phyloP scores from a whole-genome alignment of 345 rosid species.

The Salix viminalis region DNA sequence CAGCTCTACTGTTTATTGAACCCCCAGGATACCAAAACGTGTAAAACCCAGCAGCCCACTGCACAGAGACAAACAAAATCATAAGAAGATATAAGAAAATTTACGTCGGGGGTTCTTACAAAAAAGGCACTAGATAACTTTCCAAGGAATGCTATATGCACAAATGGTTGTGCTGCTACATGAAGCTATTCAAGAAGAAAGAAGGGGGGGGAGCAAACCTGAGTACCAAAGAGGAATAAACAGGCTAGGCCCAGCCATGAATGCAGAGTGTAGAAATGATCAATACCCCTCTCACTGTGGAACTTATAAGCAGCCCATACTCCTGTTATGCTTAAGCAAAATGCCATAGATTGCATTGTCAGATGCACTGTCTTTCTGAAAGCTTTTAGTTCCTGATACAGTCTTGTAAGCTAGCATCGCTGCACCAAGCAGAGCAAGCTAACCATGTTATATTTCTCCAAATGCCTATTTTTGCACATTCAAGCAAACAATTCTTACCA shows the following conservation, averaged over 20 bases:
- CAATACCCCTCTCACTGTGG: slow-evolving; percentile 88
- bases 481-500: background rate
- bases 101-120: background rate
- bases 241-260: slow-evolving; percentile 89
- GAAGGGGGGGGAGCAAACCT: slow-evolving; percentile 37
- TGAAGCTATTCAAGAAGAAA: background rate
- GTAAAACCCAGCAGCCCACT: slow-evolving; percentile 86
- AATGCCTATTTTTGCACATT: background rate
- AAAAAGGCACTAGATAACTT: too few relatives aligned
- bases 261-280: slow-evolving; percentile 91
- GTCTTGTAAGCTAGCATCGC: slow-evolving; percentile 93
- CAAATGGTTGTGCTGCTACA: background rate
- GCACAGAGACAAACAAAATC: slow-evolving; percentile 1
- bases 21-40: slow-evolving; percentile 96
- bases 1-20: slow-evolving; percentile 56
- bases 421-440: slow-evolving; percentile 21
- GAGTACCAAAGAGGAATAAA: slow-evolving; percentile 64
- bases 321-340: slow-evolving; percentile 61
- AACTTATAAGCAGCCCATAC: slow-evolving; percentile 87
- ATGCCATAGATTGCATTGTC: slow-evolving; percentile 53
- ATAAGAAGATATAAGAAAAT: background rate
- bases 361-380: slow-evolving; percentile 80
- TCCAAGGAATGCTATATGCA: background rate
- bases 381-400: slow-evolving; percentile 69
- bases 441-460: background rate